phyloP scores from a whole-genome alignment of 2,329 filamentous ascomycete species.

The Colletotrichum liaoningense region DNA sequence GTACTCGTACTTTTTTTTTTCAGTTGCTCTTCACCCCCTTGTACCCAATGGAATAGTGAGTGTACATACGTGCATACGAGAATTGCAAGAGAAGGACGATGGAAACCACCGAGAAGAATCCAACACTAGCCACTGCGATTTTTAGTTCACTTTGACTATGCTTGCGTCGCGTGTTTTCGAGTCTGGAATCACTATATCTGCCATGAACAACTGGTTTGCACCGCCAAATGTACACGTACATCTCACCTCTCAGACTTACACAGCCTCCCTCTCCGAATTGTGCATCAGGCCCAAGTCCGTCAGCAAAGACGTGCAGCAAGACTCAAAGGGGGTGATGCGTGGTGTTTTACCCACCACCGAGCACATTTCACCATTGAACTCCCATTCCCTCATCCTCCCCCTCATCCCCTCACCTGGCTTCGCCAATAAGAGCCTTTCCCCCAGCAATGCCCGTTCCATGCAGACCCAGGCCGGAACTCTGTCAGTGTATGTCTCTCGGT shows the following conservation, averaged over 20 bases:
- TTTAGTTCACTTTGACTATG: not conserved
- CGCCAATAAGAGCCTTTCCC: not conserved
- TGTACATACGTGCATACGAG: not conserved
- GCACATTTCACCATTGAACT: conserved; percentile 10
- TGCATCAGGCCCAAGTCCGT: conserved; percentile 19
- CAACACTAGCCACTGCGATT: not conserved
- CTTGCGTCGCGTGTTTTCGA: not conserved
- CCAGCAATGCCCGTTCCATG: conserved; percentile 15
- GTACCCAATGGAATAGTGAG: not conserved
- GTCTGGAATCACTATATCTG: no score
- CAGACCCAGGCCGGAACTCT: conserved; percentile 15
- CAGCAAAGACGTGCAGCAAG: conserved; percentile 31
- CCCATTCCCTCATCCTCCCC: not conserved
- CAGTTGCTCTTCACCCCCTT: not conserved
- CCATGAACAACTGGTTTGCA: not conserved
- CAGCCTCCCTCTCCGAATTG: conserved; percentile 10
- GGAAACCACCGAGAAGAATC: not conserved
- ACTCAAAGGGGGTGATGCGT: not conserved
- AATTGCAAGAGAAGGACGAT: not conserved
- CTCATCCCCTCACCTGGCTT: not conserved
- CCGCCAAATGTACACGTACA: not conserved
- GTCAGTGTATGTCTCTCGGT: not conserved
- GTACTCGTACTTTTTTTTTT: not conserved
- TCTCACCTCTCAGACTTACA: conserved; percentile 25
- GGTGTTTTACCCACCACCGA: conserved; percentile 30